Percentiles rank a stretch among this genome's conserved stretches.
These are phyloP conservation scores for Pseudonitzschia multistriata DNA, from an alignment of 108 stramenopile genomes.

Conservation along the genomic window DNA sequence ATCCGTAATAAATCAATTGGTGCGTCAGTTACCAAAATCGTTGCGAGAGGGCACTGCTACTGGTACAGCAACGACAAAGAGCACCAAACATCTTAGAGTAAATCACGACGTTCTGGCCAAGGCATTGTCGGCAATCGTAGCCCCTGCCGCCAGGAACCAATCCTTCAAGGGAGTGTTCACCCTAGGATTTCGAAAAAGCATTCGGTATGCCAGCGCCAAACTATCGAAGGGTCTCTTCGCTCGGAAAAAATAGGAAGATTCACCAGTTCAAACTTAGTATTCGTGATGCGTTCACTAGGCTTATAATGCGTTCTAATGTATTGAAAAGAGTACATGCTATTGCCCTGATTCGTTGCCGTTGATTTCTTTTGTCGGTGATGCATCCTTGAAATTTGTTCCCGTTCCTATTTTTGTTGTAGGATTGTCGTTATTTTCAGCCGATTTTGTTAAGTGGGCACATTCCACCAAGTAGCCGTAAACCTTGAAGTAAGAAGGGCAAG, in stretches of 20 bases:
- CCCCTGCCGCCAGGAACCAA: conserved; percentile 72
- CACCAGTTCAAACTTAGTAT: too few relatives aligned
- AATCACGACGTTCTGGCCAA: conserved; percentile 14
- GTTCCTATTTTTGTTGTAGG: neutral
- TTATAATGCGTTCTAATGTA: too few relatives aligned
- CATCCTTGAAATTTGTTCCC: neutral
- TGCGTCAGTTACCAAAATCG: neutral
- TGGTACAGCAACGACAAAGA: neutral
- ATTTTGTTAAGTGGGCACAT: conserved; percentile 30
- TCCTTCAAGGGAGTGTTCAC: conserved; percentile 77
- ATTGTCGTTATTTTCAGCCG: neutral
- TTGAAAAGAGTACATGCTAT: too few relatives aligned
- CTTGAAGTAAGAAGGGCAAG: neutral
- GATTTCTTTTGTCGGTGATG: neutral
- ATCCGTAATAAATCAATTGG: conserved; percentile 1
- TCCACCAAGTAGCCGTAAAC: conserved; percentile 40
- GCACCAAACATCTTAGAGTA: neutral
- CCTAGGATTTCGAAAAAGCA: conserved; percentile 62
- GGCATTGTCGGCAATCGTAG: conserved; percentile 55
- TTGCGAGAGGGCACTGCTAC: neutral
- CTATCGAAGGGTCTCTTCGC: conserved; percentile 64
- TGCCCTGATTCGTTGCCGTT: neutral
- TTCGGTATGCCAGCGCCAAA: conserved; percentile 72
- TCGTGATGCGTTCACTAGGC: too few relatives aligned
- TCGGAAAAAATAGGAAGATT: conserved; percentile 13